Evolutionary conservation across 768 basidiomycete genomes (phyloP).

Genomic region (Amylocystis lapponica): DNA sequence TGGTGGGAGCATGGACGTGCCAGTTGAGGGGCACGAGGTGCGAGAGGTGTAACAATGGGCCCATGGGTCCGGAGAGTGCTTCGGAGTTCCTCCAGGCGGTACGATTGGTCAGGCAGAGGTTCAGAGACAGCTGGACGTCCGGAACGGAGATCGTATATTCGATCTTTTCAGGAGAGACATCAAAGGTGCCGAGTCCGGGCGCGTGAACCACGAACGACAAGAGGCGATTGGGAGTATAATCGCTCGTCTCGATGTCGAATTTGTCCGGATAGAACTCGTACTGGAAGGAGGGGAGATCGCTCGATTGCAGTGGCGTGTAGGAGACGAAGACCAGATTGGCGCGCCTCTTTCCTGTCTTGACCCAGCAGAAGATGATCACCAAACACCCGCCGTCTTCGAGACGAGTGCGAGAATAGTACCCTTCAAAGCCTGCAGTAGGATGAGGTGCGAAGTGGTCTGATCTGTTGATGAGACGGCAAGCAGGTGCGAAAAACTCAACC

Average conservation of each 20-base stretch:
- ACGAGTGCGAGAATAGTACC: slow-evolving; percentile 20
- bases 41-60: slow-evolving; percentile 13
- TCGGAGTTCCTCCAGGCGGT: slow-evolving; percentile 12
- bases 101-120: slow-evolving; percentile 9
- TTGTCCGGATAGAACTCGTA: slow-evolving; percentile 18
- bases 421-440: slow-evolving; percentile 15
- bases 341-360: slow-evolving; percentile 14
- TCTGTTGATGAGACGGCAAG: no score
- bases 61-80: slow-evolving; percentile 18
- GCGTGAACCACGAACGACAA: slow-evolving; percentile 13
- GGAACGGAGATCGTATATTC: slow-evolving; percentile 12
- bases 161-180: slow-evolving; percentile 6
- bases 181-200: slow-evolving; percentile 15
- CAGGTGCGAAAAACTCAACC: not conserved
- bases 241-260: slow-evolving; percentile 2
- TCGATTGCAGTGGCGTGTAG: slow-evolving; percentile 5
- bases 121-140: slow-evolving; percentile 9
- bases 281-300: slow-evolving; percentile 10
- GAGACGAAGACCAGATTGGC: slow-evolving; percentile 17
- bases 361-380: slow-evolving; percentile 22
- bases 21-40: slow-evolving; percentile 20
- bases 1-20: slow-evolving; percentile 19
- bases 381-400: slow-evolving; percentile 18
- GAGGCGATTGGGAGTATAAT: not conserved
- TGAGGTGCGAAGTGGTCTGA: slow-evolving; percentile 21